Evolutionary conservation across 306 rosid genomes (phyloP).

Genomic region (Sicyos edulis): DNA sequence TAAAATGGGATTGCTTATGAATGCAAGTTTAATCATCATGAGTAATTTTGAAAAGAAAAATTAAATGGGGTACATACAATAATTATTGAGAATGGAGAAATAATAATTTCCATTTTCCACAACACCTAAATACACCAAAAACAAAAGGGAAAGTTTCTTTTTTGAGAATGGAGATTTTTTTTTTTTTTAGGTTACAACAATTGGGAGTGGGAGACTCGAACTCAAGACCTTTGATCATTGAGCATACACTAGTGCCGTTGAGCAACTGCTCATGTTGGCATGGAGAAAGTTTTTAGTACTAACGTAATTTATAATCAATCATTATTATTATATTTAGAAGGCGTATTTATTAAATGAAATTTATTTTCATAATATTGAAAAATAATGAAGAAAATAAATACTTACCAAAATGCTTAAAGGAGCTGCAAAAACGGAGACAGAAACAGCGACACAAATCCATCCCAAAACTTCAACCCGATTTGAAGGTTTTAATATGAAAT

Average conservation of each 20-base stretch:
- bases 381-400: background rate
- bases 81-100: too few species aligned
- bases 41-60: background rate
- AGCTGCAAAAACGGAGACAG: slow-evolving; percentile 68
- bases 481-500: slow-evolving; percentile 28
- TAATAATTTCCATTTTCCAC: background rate
- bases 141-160: background rate
- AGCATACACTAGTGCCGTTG: too few species aligned
- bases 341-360: background rate
- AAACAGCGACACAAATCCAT: slow-evolving; percentile 64
- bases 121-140: background rate
- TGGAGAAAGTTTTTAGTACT: background rate
- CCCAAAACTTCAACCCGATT: slow-evolving; percentile 54
- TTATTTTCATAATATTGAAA: background rate
- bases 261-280: too few species aligned
- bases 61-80: too few species aligned
- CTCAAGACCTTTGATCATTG: too few species aligned
- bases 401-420: slow-evolving; percentile 82
- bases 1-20: background rate
- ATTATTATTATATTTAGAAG: background rate
- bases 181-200: too few species aligned
- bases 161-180: too few species aligned
- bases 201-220: too few species aligned
- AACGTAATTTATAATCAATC: background rate
- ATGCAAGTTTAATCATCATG: background rate